Evolutionary conservation across 1,139 yeast genomes (phyloP), one percentile per base, ranked within the genome.

Genomic region (Trichomonascaceae sp.): DNA sequence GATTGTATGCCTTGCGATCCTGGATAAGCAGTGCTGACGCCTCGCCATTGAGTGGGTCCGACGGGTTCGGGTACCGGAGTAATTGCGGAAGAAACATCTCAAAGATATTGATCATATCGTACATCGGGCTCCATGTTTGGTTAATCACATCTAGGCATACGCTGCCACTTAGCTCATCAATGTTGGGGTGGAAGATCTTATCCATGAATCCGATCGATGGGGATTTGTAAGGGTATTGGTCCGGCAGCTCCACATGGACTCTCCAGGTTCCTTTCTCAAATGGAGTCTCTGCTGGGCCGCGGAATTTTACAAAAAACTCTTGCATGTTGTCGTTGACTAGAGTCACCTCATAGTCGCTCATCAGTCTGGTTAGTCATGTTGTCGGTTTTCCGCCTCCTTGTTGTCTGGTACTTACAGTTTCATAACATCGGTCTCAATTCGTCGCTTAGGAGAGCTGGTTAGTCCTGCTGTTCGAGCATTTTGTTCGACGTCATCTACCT

Each of bases 91-190:
- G 62, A 61, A 89, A 89, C 51, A 85, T 79, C 52, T 89, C 97
- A 54, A 89, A 85, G 27, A 89, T 82, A 55, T 89, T 89, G 46
- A 78, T 65, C 47, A 87, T 68, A 34, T 89, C 97, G 64, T 85
- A 89, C 87, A 89, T 81, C 2, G 98, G 98, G 29, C 93, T 80
- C 98, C 98, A 89, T 1, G 97, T 85, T 52, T 89, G 96, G 57
- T 89, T 89, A 45, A 89, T 87, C 25, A 89, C 98, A 53, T 89
- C 98, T 39, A 89, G 71, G 58, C 98, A 89, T 11, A 89, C 96
- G 0, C 93, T 76, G 0, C 98, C 98, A 3, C 93, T 78, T 18
- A 74, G 69, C 52, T 82, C 89, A 34, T 57, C 62, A 27, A 58
- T 54, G 52, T 89, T 89, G 4, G 98, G 98, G 53, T 89, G 98